These are phyloP conservation scores for Epichloe sp. DNA, from an alignment of 2,329 filamentous ascomycete genomes.

Conservation along the genomic window DNA sequence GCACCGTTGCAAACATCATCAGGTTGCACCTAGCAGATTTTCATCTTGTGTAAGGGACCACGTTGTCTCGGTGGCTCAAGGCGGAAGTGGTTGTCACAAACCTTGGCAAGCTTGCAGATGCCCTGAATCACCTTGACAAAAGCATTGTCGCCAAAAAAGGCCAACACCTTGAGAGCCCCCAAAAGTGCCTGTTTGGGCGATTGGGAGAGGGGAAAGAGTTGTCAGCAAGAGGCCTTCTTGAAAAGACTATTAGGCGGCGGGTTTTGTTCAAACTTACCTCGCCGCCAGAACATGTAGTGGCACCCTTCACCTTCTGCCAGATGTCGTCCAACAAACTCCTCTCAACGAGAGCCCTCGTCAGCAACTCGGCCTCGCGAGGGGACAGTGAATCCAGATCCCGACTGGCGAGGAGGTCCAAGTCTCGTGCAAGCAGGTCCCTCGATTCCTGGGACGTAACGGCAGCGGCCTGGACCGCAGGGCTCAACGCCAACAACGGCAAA, in stretches of 20 bases:
- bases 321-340: slow-evolving; percentile 10
- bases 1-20: slow-evolving; percentile 41
- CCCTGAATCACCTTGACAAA: slow-evolving; percentile 22
- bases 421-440: neutral
- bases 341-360: slow-evolving; percentile 5
- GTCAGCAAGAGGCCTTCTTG: neutral
- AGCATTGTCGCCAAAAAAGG: slow-evolving; percentile 26
- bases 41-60: neutral
- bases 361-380: neutral
- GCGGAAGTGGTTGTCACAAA: slow-evolving; percentile 5
- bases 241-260: neutral
- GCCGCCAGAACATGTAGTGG: slow-evolving; percentile 13
- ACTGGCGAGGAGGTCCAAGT: slow-evolving; percentile 1
- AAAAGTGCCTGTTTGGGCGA: slow-evolving; percentile 10
- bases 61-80: neutral
- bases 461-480: slow-evolving; percentile 2
- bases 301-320: slow-evolving; percentile 13
- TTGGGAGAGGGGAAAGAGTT: neutral
- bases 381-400: slow-evolving; percentile 1
- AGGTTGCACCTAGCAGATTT: slow-evolving; percentile 29
- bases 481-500: slow-evolving; percentile 9
- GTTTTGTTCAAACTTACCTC: slow-evolving; percentile 9
- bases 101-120: slow-evolving; percentile 21
- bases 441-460: neutral
- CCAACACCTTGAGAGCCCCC: slow-evolving; percentile 28